Evolutionary conservation across 1,284 basidiomycete genomes (phyloP), one percentile per base, ranked within the genome.

Genomic region (Irpex rosettiformis): DNA sequence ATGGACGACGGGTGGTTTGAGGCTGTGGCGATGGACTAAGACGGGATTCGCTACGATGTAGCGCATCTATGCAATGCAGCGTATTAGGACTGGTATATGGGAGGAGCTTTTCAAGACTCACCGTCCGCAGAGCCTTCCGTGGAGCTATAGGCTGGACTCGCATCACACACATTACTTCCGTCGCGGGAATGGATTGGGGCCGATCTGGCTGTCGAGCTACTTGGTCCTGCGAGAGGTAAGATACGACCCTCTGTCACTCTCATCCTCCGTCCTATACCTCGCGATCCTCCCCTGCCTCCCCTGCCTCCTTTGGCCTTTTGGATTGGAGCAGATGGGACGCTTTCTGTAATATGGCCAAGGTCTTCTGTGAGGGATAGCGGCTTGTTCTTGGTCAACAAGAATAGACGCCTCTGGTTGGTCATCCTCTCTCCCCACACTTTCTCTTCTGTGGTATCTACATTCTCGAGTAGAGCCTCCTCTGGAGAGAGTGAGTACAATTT

Each of bases 401-500:
- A 91, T 13, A 75, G 57, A 62, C 83, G 81, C 58, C 89, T 79
- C 58, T 82, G 79, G 18, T 74, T 72, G n/a, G 84, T 82, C 89
- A 90, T 91, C 64, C 73, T 74, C 61, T 73, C 75, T 8, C 86
- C 89, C 79, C 84, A 88, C 51, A 80, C 80, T 22, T 83, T 76
- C 70, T 91, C 89, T 47, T 88, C 86, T 13, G 69, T 65, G 0
- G 86, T 82, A 67, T 91, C 89, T 11, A 89, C 73, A 65, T 91
- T 91, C 74, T 91, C 89, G 56, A 70, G 66, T 2, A 68, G 71
- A 59, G 77, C 72, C 65, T 89, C 82, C 49, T 76, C 70, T 13
- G 75, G 72, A 13, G 78, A 76, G 33, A 90, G 72, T 11, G 70
- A 71, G 54, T 76, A 74, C 45, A 91, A 70, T 54, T 70, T 69